phyloP scores from a whole-genome alignment of 1,139 yeast species.

The Geotrichum cucujoidarum region DNA sequence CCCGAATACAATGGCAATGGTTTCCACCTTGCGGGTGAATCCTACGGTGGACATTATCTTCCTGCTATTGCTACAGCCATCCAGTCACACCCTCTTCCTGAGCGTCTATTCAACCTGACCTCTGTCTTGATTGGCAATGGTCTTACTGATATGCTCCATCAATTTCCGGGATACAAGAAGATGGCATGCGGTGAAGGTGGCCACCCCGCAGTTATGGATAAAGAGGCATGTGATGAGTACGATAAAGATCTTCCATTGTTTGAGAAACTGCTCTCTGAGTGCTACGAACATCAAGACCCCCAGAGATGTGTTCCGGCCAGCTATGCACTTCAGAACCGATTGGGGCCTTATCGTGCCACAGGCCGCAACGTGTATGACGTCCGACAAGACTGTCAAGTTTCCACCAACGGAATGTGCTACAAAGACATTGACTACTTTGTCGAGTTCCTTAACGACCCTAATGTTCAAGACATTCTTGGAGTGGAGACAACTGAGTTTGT shows the following conservation, averaged over 20 bases:
- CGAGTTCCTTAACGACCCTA: constrained; percentile 53
- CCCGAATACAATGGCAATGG: constrained; percentile 52
- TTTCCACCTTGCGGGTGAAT: constrained; percentile 84
- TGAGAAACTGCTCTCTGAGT: constrained; percentile 46
- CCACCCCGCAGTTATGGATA: constrained; percentile 56
- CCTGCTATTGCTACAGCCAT: constrained; percentile 77
- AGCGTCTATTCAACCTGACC: constrained; percentile 65
- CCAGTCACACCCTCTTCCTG: constrained; percentile 53
- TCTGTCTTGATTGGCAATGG: constrained; percentile 83
- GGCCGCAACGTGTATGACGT: constrained; percentile 69
- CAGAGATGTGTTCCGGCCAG: constrained; percentile 54
- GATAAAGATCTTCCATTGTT: constrained; percentile 54
- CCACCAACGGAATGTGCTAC: constrained; percentile 51
- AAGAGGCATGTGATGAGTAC: constrained; percentile 57
- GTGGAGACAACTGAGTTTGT: constrained; percentile 50
- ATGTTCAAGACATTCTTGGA: constrained; percentile 59
- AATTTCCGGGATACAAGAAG: constrained; percentile 64
- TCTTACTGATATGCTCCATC: constrained; percentile 68
- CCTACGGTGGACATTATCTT: constrained; percentile 83
- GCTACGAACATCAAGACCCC: constrained; percentile 53
- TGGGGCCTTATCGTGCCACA: constrained; percentile 51
- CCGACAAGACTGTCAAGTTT: constrained; percentile 52
- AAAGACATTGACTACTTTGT: constrained; percentile 51
- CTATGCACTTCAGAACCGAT: constrained; percentile 65
- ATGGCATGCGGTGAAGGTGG: constrained; percentile 88